Evolutionary conservation across 352 stramenopile genomes (phyloP).

Genomic region (Phytophthora lateralis): DNA sequence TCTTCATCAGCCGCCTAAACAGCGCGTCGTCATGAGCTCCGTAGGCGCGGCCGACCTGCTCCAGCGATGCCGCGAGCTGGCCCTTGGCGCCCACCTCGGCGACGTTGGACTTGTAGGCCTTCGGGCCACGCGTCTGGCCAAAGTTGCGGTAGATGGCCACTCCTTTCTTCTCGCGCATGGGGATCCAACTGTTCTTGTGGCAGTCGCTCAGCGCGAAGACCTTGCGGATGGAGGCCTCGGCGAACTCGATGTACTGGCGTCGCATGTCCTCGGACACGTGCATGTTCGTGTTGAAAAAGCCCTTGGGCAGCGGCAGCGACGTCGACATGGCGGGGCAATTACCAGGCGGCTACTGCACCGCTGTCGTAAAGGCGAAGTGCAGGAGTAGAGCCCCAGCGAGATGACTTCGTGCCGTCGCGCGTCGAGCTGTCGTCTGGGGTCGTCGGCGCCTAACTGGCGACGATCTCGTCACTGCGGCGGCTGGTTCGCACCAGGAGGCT

Average conservation of each 20-base stretch:
- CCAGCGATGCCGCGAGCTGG: constrained; percentile 68
- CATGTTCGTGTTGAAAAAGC: constrained; percentile 76
- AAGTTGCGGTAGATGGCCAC: constrained; percentile 87
- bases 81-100: constrained; percentile 79
- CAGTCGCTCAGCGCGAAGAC: constrained; percentile 82
- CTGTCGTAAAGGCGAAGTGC: constrained; percentile 24
- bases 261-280: constrained; percentile 74
- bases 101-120: constrained; percentile 78
- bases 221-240: constrained; percentile 82
- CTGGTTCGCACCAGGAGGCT: not conserved
- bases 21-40: constrained; percentile 80
- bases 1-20: constrained; percentile 82
- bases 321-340: constrained; percentile 41
- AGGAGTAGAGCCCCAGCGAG: constrained; percentile 2
- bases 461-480: constrained; percentile 28
- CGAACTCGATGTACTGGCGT: constrained; percentile 80
- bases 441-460: constrained; percentile 17
- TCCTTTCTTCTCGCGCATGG: constrained; percentile 83
- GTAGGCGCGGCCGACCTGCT: constrained; percentile 78
- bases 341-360: constrained; percentile 1
- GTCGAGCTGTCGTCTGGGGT: constrained; percentile 32
- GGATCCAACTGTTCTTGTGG: constrained; percentile 87
- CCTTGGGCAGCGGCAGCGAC: constrained; percentile 70
- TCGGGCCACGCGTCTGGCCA: constrained; percentile 51
- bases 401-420: constrained; percentile 29